Conservation (phyloP, 2,329 filamentous ascomycete species). For the Taxawa tesnikishii region DNA sequence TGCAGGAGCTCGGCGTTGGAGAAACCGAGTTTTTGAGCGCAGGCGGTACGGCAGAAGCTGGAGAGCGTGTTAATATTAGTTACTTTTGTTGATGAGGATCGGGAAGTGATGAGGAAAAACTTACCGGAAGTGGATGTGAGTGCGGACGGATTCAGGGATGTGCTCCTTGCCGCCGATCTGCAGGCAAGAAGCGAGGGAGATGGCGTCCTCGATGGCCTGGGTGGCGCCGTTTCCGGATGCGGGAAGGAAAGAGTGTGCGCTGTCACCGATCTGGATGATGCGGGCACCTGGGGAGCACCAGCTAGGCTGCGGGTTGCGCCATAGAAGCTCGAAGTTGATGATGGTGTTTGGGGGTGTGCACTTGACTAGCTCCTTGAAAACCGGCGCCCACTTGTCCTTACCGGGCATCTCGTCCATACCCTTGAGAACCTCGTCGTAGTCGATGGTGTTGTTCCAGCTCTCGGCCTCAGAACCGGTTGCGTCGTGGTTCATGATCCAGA, state of each 20-base stretch:
- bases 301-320: conserved; percentile 28
- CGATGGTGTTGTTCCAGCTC: conserved; percentile 35
- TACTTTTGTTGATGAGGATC: neutral
- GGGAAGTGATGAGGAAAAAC: conserved; percentile 2
- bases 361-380: conserved; percentile 33
- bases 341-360: conserved; percentile 33
- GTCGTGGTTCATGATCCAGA: conserved; percentile 39
- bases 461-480: conserved; percentile 31
- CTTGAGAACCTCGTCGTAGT: conserved; percentile 30
- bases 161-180: conserved; percentile 29
- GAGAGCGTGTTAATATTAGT: conserved; percentile 6
- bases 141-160: conserved; percentile 24
- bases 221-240: conserved; percentile 33
- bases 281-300: conserved; percentile 31
- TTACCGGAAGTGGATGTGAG: conserved; percentile 29
- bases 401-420: conserved; percentile 33
- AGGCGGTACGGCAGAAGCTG: conserved; percentile 34
- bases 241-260: conserved; percentile 33
- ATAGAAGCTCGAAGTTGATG: conserved; percentile 35
- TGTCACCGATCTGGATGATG: conserved; percentile 33
- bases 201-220: conserved; percentile 35
- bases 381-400: conserved; percentile 30
- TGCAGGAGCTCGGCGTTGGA: conserved; percentile 34
- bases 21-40: conserved; percentile 37
- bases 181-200: conserved; percentile 33